These are phyloP conservation scores for Scleroderma bovista DNA, from an alignment of 768 basidiomycete species.

Conservation along the genomic window DNA sequence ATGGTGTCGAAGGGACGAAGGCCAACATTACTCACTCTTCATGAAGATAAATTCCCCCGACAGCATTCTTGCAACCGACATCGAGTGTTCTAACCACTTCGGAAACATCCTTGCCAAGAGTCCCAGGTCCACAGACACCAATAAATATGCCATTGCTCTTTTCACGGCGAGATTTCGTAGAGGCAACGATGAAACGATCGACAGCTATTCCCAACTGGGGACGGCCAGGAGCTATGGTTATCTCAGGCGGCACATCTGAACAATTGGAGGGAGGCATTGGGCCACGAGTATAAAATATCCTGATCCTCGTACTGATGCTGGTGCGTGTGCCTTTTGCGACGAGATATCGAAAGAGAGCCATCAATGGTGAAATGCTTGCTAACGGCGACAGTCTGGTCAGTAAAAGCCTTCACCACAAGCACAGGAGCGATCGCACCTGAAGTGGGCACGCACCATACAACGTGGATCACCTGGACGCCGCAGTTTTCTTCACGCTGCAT, in stretches of 20 bases:
- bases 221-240: conserved; percentile 47
- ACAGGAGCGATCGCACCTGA: conserved; percentile 33
- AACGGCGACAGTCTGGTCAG: conserved; percentile 3
- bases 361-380: conserved; percentile 43
- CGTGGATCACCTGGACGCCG: conserved; percentile 52
- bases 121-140: conserved; percentile 37
- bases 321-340: conserved; percentile 37
- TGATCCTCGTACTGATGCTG: conserved; percentile 36
- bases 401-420: background rate
- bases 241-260: conserved; percentile 26
- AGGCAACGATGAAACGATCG: conserved; percentile 36
- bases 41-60: conserved; percentile 35
- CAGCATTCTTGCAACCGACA: conserved; percentile 15
- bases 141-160: conserved; percentile 30
- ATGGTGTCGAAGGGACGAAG: too few relatives aligned
- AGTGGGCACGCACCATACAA: conserved; percentile 63
- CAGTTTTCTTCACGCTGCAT: conserved; percentile 42
- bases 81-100: conserved; percentile 26
- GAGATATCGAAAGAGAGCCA: conserved; percentile 42
- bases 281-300: conserved; percentile 54
- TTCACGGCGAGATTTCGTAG: conserved; percentile 28
- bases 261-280: conserved; percentile 1
- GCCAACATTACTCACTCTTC: conserved; percentile 28
- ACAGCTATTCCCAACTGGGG: conserved; percentile 44
- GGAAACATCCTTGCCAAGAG: conserved; percentile 29